phyloP scores from a whole-genome alignment of 805 yeast species.

The Nakazawaea holstii region DNA sequence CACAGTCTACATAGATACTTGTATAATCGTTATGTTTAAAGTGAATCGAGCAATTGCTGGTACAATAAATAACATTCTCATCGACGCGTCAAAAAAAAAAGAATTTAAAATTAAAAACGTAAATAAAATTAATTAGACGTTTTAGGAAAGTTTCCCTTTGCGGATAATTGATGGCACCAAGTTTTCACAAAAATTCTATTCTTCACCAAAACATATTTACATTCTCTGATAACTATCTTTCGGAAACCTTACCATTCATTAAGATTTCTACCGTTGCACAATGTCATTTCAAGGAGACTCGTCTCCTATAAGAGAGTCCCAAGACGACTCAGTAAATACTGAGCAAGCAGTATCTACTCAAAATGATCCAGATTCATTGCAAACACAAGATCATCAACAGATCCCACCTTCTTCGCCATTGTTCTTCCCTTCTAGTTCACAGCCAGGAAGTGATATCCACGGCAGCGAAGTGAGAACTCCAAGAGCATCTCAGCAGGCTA shows the following conservation, averaged over 20 bases:
- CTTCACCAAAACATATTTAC: too few species aligned
- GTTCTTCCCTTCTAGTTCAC: conserved; percentile 40
- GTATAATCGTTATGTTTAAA: too few species aligned
- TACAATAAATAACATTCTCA: too few species aligned
- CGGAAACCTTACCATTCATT: too few species aligned
- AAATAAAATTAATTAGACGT: conserved; percentile 1
- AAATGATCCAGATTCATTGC: conserved; percentile 33
- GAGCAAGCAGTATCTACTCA: conserved; percentile 15
- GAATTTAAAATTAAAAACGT: not conserved
- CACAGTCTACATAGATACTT: not conserved
- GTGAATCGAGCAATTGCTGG: too few species aligned
- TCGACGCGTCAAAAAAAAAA: not conserved
- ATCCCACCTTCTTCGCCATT: conserved; percentile 53
- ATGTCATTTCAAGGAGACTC: conserved; percentile 25
- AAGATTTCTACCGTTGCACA: not conserved
- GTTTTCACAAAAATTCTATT: not conserved
- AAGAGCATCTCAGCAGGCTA: conserved; percentile 26
- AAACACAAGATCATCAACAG: conserved; percentile 24
- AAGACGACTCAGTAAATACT: conserved; percentile 11
- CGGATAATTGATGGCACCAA: conserved; percentile 8
- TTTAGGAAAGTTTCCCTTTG: conserved; percentile 11
- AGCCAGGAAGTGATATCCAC: conserved; percentile 13
- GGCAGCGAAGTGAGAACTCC: conserved; percentile 4
- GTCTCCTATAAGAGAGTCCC: conserved; percentile 16
- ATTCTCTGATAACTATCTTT: too few species aligned